Conservation (phyloP, 1,284 basidiomycete species). For the Trichosporon coremiiforme region DNA sequence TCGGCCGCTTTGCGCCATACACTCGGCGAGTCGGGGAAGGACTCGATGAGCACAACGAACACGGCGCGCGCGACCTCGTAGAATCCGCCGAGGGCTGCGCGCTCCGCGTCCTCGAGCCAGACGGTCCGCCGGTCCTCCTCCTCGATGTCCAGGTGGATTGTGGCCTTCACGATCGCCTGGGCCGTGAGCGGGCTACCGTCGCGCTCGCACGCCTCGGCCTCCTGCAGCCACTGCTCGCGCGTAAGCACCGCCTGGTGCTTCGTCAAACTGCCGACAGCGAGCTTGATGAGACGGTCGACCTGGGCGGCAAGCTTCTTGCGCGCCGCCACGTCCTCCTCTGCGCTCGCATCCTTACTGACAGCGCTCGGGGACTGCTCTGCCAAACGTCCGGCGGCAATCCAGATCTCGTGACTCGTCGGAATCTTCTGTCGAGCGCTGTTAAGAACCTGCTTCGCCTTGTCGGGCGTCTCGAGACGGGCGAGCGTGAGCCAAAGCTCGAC, state of each 20-base stretch:
- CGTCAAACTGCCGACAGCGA: slow-evolving; percentile 74
- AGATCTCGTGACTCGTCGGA: slow-evolving; percentile 96
- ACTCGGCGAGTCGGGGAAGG: slow-evolving; percentile 77
- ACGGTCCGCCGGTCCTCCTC: slow-evolving; percentile 87
- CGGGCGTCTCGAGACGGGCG: slow-evolving; percentile 86
- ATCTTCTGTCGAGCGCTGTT: slow-evolving; percentile 94
- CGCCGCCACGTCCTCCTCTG: slow-evolving; percentile 60
- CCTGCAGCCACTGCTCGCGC: slow-evolving; percentile 92
- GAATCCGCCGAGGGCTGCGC: slow-evolving; percentile 70
- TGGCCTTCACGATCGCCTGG: slow-evolving; percentile 93
- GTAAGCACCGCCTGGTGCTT: slow-evolving; percentile 85
- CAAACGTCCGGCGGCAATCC: slow-evolving; percentile 92
- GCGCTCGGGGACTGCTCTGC: slow-evolving; percentile 75
- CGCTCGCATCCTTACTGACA: slow-evolving; percentile 53
- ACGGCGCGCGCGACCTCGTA: slow-evolving; percentile 84
- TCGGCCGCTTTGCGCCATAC: slow-evolving; percentile 90
- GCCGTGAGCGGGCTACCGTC: slow-evolving; percentile 85
- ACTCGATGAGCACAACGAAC: slow-evolving; percentile 83
- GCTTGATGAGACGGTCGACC: slow-evolving; percentile 85
- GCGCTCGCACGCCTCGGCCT: slow-evolving; percentile 87
- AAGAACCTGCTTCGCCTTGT: slow-evolving; percentile 86
- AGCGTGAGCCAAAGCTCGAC: slow-evolving; percentile 97
- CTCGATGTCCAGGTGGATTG: slow-evolving; percentile 90
- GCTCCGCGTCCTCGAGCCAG: slow-evolving; percentile 90
- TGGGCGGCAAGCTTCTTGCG: slow-evolving; percentile 61